Evolutionary conservation across 768 basidiomycete genomes (phyloP), one percentile per base, ranked within the genome.

Genomic region (Podaxis rugospora): DNA sequence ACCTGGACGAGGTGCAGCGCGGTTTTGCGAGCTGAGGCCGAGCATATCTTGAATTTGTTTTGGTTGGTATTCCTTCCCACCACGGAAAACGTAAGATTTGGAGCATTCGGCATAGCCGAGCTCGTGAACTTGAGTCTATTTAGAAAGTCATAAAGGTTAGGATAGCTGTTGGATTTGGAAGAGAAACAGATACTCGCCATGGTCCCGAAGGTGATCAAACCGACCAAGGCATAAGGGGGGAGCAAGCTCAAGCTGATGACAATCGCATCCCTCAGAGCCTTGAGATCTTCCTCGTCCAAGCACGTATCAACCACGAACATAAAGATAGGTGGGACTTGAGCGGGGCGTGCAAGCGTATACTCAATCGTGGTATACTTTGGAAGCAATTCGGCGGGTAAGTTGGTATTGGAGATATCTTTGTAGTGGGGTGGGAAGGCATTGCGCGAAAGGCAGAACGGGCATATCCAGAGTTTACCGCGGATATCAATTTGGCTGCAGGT

Each of bases 1-100:
- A 1, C 91, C 93, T 4, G 92, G 90, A 42, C 92, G 90, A 54
- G 92, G 92, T 2, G 92, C 91, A 18, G 90, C 92, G 23, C 92
- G 89, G 65, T 86, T 83, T 64, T 87, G 86, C 2, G 89, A 81
- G 68, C 83, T 87, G 47, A 98, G 83, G 25, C 91, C 93, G 44
- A 98, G 90, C 95, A 99, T 98, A 67, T 98, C 96, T 73, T 94
- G 92, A 65, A 98, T 98, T 66, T 97, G 94, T 77, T 98, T 98
- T 42, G 92, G 87, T 58, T 87, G 75, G 71, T 99, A 98, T 67
- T 99, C 97, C 75, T 98, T 99, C 11, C 89, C 92, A 47, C 97
- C 97, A 27, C 96, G 90, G 87, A 99, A 99, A 59, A 98, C 97
- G 73, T 97, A 98, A 3, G 95, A 97, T 74, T 98, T 98, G 76